Evolutionary conservation across 139 green algal species (phyloP).

Genomic region (Tetratostichococcus sp.): DNA sequence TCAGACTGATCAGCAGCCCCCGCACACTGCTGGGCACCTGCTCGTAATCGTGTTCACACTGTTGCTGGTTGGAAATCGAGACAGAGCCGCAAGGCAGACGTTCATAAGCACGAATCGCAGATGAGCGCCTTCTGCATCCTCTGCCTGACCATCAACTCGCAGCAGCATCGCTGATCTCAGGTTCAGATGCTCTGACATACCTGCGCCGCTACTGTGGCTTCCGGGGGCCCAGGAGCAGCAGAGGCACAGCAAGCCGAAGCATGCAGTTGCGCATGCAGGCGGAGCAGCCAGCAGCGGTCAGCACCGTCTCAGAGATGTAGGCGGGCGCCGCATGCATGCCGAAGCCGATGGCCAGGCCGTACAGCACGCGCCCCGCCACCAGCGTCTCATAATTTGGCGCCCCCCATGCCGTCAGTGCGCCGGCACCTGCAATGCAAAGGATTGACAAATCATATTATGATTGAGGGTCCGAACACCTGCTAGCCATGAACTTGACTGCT

Average conservation of each 20-base stretch:
- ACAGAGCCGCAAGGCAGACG: no score
- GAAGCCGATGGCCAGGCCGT: constrained; percentile 87
- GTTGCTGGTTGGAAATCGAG: no score
- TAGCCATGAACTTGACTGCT: no score
- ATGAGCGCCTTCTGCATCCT: no score
- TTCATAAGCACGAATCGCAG: no score
- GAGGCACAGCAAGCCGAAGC: background rate
- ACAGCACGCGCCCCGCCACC: constrained; percentile 56
- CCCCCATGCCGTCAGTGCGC: constrained; percentile 25
- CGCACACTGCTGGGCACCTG: constrained; percentile 31
- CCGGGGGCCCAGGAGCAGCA: no score
- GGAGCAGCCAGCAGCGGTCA: constrained; percentile 19
- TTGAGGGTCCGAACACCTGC: no score
- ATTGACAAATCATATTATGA: background rate
- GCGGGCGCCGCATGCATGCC: constrained; percentile 91
- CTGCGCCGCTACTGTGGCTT: no score
- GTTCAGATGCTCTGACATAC: no score
- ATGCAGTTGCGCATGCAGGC: background rate
- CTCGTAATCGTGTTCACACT: no score
- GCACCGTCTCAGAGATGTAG: constrained; percentile 88
- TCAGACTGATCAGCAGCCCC: constrained; percentile 75
- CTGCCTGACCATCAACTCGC: no score
- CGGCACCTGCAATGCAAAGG: constrained; percentile 21
- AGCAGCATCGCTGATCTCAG: no score
- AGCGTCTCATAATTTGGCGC: constrained; percentile 45